Conservation (phyloP, 1,139 yeast species). For the Arxiozyma heterogenica region DNA sequence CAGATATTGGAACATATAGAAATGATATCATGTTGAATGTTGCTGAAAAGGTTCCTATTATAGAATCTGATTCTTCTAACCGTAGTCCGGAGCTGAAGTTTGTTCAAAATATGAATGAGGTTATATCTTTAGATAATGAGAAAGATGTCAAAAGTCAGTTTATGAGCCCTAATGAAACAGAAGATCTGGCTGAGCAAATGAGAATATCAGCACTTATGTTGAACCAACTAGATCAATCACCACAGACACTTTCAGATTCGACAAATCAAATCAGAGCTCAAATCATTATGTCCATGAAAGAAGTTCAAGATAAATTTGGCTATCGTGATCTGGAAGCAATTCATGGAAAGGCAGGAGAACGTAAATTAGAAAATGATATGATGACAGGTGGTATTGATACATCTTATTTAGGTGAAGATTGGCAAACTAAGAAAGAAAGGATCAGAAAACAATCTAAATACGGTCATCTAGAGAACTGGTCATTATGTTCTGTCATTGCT, state of each 20-base stretch:
- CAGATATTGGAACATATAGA: slow-evolving; percentile 35
- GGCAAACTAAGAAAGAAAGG: slow-evolving; percentile 73
- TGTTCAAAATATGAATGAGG: slow-evolving; percentile 28
- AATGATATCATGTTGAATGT: slow-evolving; percentile 33
- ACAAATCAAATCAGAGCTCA: slow-evolving; percentile 66
- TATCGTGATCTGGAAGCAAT: slow-evolving; percentile 43
- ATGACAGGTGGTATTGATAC: slow-evolving; percentile 59
- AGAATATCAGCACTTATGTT: slow-evolving; percentile 93
- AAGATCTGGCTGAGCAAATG: slow-evolving; percentile 78
- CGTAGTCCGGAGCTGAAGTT: slow-evolving; percentile 33
- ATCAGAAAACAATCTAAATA: slow-evolving; percentile 67
- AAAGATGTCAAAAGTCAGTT: not conserved
- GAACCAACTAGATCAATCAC: slow-evolving; percentile 71
- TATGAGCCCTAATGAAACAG: slow-evolving; percentile 9
- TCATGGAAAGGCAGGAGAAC: slow-evolving; percentile 76
- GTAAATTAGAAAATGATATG: slow-evolving; percentile 83
- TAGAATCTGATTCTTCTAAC: slow-evolving; percentile 26
- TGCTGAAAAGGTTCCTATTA: slow-evolving; percentile 35
- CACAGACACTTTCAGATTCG: slow-evolving; percentile 52
- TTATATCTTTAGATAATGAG: slow-evolving; percentile 11
- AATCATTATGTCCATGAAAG: slow-evolving; percentile 81
- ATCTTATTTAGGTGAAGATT: slow-evolving; percentile 78
- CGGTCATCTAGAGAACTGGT: slow-evolving; percentile 91
- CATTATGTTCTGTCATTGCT: slow-evolving; percentile 85
- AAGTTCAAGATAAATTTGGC: slow-evolving; percentile 66